Evolutionary conservation across 441 rosid genomes (phyloP), one percentile per base, ranked within the genome.

Genomic region (Aleurites moluccanus): DNA sequence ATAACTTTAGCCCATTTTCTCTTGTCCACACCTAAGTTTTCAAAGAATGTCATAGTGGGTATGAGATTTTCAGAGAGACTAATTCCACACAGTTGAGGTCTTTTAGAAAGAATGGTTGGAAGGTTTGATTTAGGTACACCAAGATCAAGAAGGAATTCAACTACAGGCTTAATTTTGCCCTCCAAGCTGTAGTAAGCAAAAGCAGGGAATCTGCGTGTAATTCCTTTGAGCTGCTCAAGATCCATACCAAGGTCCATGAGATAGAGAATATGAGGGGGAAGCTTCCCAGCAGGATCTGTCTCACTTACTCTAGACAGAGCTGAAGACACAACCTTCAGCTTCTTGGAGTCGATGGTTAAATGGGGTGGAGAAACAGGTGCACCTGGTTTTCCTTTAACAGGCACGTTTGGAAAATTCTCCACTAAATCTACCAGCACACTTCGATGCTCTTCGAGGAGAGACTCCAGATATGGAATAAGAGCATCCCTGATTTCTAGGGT

Each of bases 401-500:
- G 75, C 35, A 69, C 77, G 71, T 69, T 78, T 2, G 88, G 83
- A 74, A 81, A 85, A 49, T 70, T 83, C 76, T 85, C 88, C 75
- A 85, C 81, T 56, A 83, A 69, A 72, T 79, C 80, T 44, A 75
- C 70, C 71, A 85, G 66, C 53, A 74, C 40, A 49, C 75, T 80
- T 60, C 85, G 81, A 45, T 83, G 81, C 44, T 83, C 85, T 60
- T 70, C 69, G 35, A 16, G 82, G 20, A 79, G 73, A 28, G 75
- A 75, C 68, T 85, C 79, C 1, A 85, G 86, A 80, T 83, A 85
- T 40, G 86, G 86, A 69, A 81, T 66, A 50, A 85, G 83, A 10
- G 85, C 83, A 21, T 85, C 86, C 81, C 88, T 85, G 73, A 83
- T 81, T 73, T 85, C 88, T 33, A 85, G 80, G 47, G 84, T 83